Conservation (phyloP, 495 filamentous ascomycete species). For the Tuber borchii region DNA sequence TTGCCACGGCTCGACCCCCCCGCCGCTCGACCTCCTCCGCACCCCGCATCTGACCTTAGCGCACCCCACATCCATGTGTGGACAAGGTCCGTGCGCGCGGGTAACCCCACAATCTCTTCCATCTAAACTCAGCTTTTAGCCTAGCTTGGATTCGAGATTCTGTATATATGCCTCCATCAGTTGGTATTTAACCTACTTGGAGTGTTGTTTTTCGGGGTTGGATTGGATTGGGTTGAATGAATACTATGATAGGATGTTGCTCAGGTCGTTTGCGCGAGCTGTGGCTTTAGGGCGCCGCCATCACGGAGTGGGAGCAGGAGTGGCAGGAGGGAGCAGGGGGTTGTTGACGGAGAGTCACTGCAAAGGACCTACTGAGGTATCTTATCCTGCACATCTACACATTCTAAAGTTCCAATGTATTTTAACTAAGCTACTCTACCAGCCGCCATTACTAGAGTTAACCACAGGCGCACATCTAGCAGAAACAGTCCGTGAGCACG, state of each 20-base stretch:
- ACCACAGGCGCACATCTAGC: constrained; percentile 81
- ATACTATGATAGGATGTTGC: background rate
- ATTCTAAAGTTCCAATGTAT: background rate
- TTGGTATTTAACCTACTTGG: background rate
- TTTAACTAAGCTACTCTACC: background rate
- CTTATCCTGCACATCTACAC: background rate
- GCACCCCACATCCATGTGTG: background rate
- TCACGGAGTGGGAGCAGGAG: background rate
- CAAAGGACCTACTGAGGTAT: constrained; percentile 47
- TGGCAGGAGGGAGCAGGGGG: constrained; percentile 13
- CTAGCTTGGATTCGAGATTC: background rate
- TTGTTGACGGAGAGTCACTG: constrained; percentile 49
- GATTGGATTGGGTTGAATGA: background rate
- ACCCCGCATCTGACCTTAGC: background rate
- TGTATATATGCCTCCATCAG: background rate
- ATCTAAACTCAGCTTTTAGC: background rate
- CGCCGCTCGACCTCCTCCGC: background rate
- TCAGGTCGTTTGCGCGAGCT: background rate
- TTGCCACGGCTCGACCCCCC: background rate
- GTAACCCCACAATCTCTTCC: background rate
- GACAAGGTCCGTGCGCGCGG: background rate
- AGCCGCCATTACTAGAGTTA: constrained; percentile 67
- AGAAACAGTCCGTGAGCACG: constrained; percentile 60
- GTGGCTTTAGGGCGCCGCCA: background rate
- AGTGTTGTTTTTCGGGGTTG: background rate